These are phyloP conservation scores for Halenospora varia DNA, from an alignment of 495 filamentous ascomycete species.

Conservation along the genomic window DNA sequence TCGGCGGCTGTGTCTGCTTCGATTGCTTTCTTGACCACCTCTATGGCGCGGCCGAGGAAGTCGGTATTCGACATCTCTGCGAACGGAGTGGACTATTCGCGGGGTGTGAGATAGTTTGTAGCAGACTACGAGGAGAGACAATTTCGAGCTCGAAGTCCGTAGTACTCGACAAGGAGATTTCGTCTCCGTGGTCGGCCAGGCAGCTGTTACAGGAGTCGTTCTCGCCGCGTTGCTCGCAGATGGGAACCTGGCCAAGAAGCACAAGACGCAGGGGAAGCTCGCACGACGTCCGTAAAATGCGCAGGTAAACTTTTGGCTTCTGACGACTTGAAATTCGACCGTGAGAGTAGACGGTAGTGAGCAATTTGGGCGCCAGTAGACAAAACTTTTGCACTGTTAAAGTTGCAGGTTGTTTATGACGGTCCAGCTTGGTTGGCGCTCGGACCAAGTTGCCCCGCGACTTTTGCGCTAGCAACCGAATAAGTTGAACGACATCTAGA, in stretches of 20 bases:
- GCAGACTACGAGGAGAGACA: not conserved
- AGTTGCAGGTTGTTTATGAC: slow-evolving; percentile 18
- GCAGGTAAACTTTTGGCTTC: not conserved
- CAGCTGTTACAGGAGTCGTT: not conserved
- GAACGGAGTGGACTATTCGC: slow-evolving; percentile 16
- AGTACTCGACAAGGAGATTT: not conserved
- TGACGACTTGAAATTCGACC: not conserved
- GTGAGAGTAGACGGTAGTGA: not conserved
- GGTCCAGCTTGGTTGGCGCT: slow-evolving; percentile 19
- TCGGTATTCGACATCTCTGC: slow-evolving; percentile 89
- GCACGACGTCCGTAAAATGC: no score
- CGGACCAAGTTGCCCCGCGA: slow-evolving; percentile 25
- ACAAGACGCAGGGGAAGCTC: not conserved
- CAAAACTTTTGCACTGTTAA: slow-evolving; percentile 15
- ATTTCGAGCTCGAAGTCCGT: not conserved
- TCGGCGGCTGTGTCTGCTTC: slow-evolving; percentile 92
- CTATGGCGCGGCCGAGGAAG: slow-evolving; percentile 93
- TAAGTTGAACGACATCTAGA: not conserved
- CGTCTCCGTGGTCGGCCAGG: not conserved
- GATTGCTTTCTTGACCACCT: slow-evolving; percentile 93
- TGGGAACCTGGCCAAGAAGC: not conserved
- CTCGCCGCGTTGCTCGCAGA: not conserved
- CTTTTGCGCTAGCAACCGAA: slow-evolving; percentile 9
- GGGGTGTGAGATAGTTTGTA: slow-evolving; percentile 7
- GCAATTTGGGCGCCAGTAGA: not conserved